Evolutionary conservation across 768 basidiomycete genomes (phyloP).

Genomic region (Hypholoma sublateritium): DNA sequence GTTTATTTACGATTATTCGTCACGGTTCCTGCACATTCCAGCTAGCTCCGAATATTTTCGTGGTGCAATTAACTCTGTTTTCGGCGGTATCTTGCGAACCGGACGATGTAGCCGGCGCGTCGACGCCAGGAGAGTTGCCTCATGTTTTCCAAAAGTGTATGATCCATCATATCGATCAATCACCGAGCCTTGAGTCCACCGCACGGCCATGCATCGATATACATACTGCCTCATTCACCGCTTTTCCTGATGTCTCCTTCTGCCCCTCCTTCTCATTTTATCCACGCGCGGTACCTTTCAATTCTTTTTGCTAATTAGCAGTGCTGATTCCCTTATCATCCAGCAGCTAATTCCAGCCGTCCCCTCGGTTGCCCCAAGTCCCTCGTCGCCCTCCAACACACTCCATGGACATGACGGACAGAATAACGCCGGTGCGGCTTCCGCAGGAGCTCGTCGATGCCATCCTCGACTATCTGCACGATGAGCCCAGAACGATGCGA

Average conservation of each 20-base stretch:
- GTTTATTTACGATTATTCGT: neutral
- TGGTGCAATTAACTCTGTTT: neutral
- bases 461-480: conserved; percentile 44
- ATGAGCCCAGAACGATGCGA: conserved; percentile 29
- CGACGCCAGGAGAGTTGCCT: conserved; percentile 8
- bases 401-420: conserved; percentile 7
- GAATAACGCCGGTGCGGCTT: conserved; percentile 21
- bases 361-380: too few species aligned
- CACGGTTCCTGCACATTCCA: neutral
- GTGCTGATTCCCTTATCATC: too few species aligned
- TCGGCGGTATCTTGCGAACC: neutral
- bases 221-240: conserved; percentile 14
- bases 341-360: too few species aligned
- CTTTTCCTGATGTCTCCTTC: neutral
- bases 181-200: conserved; percentile 24
- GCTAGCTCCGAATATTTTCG: neutral
- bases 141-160: conserved; percentile 22
- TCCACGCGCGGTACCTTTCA: neutral
- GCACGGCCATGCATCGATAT: conserved; percentile 23
- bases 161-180: conserved; percentile 32
- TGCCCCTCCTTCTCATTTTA: conserved; percentile 1
- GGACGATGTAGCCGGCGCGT: neutral
- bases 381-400: neutral
- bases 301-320: neutral
- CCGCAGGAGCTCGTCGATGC: conserved; percentile 50